Evolutionary conservation across 2,329 filamentous ascomycete species (phyloP).

Genomic region (Fusarium sp.): DNA sequence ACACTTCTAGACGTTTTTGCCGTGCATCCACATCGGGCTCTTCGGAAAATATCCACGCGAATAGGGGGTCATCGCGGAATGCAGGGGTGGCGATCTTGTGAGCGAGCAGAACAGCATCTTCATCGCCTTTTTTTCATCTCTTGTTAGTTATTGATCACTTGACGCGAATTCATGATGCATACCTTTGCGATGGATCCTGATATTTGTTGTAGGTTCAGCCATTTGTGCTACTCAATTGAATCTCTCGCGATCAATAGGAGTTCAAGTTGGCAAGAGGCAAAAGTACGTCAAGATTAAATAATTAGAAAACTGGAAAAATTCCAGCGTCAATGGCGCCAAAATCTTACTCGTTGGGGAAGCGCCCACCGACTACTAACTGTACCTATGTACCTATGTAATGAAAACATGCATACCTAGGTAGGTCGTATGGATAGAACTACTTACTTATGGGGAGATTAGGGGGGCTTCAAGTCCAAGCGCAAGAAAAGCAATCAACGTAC

Average conservation of each 20-base stretch:
- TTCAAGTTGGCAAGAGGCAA: background rate
- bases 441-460: background rate
- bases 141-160: background rate
- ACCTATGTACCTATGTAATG: background rate
- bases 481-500: background rate
- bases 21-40: background rate
- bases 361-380: background rate
- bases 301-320: background rate
- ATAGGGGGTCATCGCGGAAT: constrained; percentile 14
- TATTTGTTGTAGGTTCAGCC: background rate
- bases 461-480: background rate
- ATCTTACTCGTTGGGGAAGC: background rate
- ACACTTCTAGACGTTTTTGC: constrained; percentile 6
- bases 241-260: background rate
- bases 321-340: background rate
- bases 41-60: constrained; percentile 14
- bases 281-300: background rate
- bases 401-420: background rate
- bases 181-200: constrained; percentile 2
- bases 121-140: background rate
- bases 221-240: background rate
- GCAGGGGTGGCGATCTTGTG: constrained; percentile 6
- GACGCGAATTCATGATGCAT: background rate
- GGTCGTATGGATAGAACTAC: no score
- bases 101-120: background rate